A percentile compares a stretch with the other conserved stretches of the same genome.
Evolutionary conservation across 2,329 filamentous ascomycete genomes (phyloP).

Genomic region (Aureobasidium sp.): DNA sequence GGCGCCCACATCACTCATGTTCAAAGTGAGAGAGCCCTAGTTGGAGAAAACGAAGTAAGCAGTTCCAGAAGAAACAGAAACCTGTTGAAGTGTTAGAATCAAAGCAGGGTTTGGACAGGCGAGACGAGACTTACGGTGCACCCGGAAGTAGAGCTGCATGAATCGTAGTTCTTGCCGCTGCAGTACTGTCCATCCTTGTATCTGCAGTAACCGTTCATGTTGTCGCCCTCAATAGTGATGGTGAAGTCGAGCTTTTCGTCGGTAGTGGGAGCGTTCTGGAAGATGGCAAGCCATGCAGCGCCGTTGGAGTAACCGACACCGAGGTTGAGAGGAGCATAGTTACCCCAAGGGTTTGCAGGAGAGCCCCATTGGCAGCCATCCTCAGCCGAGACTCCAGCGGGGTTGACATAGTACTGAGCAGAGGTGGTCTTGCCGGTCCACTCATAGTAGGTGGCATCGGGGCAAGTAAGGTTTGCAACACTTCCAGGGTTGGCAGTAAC

Average conservation of each 20-base stretch:
- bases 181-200: slow-evolving; percentile 60
- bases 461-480: slow-evolving; percentile 63
- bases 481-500: slow-evolving; percentile 54
- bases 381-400: slow-evolving; percentile 57
- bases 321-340: slow-evolving; percentile 82
- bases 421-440: slow-evolving; percentile 72
- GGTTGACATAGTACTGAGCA: slow-evolving; percentile 96
- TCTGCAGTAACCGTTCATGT: slow-evolving; percentile 54
- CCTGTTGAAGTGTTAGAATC: slow-evolving; percentile 31
- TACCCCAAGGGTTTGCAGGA: slow-evolving; percentile 55
- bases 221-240: slow-evolving; percentile 66
- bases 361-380: slow-evolving; percentile 73
- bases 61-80: slow-evolving; percentile 42
- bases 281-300: slow-evolving; percentile 72
- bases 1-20: neutral
- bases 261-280: slow-evolving; percentile 75
- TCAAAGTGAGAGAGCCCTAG: slow-evolving; percentile 6
- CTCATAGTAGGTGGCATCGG: slow-evolving; percentile 68
- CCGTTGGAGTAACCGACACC: slow-evolving; percentile 68
- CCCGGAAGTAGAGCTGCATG: slow-evolving; percentile 49
- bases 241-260: slow-evolving; percentile 65
- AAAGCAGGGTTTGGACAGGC: neutral
- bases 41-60: slow-evolving; percentile 41
- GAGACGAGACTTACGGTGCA: slow-evolving; percentile 66
- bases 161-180: slow-evolving; percentile 38